Conservation (phyloP, 352 stramenopile genomes). For the Phytophthora colocasiae region DNA sequence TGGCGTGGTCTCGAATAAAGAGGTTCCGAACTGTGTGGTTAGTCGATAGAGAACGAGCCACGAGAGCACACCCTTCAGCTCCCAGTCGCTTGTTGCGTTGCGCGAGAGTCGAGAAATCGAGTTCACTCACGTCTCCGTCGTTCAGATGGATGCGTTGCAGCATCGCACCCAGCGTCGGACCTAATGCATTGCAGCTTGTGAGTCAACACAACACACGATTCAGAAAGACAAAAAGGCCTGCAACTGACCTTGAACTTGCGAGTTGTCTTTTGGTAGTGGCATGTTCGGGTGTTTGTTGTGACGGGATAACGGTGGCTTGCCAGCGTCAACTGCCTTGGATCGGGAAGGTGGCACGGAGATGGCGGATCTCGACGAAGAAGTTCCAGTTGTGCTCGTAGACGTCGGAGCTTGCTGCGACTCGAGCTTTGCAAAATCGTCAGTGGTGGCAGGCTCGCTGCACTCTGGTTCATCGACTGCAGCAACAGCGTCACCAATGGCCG, state of each 20-base stretch:
- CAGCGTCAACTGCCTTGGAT: constrained; percentile 4
- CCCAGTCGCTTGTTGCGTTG: constrained; percentile 64
- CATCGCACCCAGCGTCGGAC: constrained; percentile 61
- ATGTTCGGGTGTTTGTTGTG: constrained; percentile 14
- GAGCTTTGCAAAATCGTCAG: constrained; percentile 11
- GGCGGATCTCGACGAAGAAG: constrained; percentile 17
- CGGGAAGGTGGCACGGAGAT: constrained; percentile 1
- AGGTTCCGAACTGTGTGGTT: constrained; percentile 73
- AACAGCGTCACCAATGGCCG: not conserved
- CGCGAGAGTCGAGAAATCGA: constrained; percentile 75
- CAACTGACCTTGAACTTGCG: constrained; percentile 27
- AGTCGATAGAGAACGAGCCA: constrained; percentile 67
- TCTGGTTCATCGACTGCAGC: constrained; percentile 5
- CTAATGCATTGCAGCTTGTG: constrained; percentile 21
- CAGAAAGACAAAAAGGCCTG: not conserved
- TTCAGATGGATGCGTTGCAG: constrained; percentile 67
- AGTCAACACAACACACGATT: constrained; percentile 8
- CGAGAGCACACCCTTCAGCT: constrained; percentile 57
- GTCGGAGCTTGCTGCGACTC: constrained; percentile 17
- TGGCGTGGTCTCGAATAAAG: constrained; percentile 71
- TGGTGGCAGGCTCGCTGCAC: not conserved
- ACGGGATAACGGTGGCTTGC: constrained; percentile 17
- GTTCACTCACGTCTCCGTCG: constrained; percentile 65
- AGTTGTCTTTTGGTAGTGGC: constrained; percentile 9
- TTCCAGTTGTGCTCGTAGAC: constrained; percentile 29